phyloP scores from a whole-genome alignment of 2,329 filamentous ascomycete genomes.

The Fusarium irregulare region DNA sequence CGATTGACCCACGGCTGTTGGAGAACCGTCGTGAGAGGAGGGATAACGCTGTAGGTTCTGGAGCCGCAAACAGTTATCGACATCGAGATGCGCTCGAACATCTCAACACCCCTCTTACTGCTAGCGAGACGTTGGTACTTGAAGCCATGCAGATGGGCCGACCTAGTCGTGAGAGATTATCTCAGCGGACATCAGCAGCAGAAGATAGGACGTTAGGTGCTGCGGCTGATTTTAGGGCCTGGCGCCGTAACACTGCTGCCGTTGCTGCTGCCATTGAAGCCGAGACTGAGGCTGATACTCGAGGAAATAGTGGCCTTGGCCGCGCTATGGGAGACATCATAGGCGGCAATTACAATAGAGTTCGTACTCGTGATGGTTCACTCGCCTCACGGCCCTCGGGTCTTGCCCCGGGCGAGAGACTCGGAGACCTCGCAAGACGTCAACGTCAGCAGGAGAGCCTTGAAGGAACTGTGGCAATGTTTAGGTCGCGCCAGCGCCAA shows the following conservation, averaged over 20 bases:
- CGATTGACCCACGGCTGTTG: constrained; percentile 65
- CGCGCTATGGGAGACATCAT: constrained; percentile 56
- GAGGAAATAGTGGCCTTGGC: constrained; percentile 52
- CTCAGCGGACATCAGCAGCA: constrained; percentile 38
- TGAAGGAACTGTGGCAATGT: constrained; percentile 52
- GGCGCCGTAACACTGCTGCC: not conserved
- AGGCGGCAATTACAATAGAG: constrained; percentile 49
- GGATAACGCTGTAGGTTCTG: constrained; percentile 23
- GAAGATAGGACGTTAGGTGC: constrained; percentile 31
- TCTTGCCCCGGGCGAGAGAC: not conserved
- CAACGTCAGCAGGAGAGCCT: constrained; percentile 51
- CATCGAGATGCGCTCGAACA: constrained; percentile 54
- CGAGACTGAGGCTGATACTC: constrained; percentile 47
- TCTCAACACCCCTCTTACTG: constrained; percentile 63
- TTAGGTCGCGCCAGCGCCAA: constrained; percentile 52
- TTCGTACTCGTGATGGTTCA: constrained; percentile 46
- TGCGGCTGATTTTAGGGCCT: constrained; percentile 20
- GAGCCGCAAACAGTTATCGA: constrained; percentile 26
- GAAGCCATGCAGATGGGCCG: constrained; percentile 67
- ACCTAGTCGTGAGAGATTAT: constrained; percentile 59
- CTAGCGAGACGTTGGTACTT: constrained; percentile 66
- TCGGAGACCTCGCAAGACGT: not conserved
- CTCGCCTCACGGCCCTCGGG: not conserved
- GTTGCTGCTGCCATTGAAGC: constrained; percentile 30
- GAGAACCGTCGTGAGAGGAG: constrained; percentile 60